A percentile compares a stretch with the other conserved stretches of the same genome.
Evolutionary conservation across 257 asterid species (phyloP).

Genomic region (Fraxinus quadrangulata): DNA sequence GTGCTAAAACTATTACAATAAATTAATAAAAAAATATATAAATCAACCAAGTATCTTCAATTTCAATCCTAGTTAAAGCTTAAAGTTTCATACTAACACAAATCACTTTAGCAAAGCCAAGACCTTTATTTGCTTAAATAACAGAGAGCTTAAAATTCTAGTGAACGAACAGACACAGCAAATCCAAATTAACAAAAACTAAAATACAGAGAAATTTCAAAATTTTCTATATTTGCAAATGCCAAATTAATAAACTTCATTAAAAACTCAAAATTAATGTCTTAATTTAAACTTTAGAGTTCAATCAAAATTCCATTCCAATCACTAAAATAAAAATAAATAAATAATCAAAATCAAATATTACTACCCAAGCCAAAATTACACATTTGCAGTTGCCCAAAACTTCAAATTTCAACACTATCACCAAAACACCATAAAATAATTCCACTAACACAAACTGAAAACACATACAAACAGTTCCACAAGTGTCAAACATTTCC

Average conservation of each 20-base stretch:
- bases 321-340: not conserved
- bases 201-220: conserved; percentile 1
- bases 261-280: not conserved
- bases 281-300: not conserved
- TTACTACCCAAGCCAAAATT: conserved; percentile 3
- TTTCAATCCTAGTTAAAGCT: conserved; percentile 5
- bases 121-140: not conserved
- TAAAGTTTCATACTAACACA: not conserved
- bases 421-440: not conserved
- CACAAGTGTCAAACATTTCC: not conserved
- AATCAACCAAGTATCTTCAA: conserved; percentile 1
- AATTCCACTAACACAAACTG: not conserved
- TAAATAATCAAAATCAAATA: not conserved
- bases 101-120: conserved; percentile 6
- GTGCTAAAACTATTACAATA: not conserved
- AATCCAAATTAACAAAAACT: not conserved
- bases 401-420: not conserved
- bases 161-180: not conserved
- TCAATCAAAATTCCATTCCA: not conserved
- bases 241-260: not conserved
- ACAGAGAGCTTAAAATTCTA: not conserved
- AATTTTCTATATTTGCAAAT: conserved; percentile 9
- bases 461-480: not conserved
- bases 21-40: too few species aligned
- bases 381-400: conserved; percentile 1